Evolutionary conservation across 768 basidiomycete species (phyloP).

Genomic region (Amanita rubescens): DNA sequence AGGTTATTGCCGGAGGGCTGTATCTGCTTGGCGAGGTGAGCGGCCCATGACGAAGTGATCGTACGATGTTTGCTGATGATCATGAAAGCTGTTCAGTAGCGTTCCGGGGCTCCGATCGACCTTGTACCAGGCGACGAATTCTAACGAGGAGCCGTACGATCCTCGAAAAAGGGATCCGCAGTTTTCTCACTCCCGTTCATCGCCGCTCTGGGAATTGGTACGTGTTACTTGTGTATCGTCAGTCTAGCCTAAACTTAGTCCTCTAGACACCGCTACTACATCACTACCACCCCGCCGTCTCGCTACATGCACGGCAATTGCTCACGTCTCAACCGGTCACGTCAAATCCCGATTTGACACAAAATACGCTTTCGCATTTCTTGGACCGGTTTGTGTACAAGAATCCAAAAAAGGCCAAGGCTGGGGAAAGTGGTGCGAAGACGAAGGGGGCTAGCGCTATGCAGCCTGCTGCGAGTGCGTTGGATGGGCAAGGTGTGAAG

Average conservation of each 20-base stretch:
- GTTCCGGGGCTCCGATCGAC: slow-evolving; percentile 33
- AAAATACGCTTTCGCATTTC: slow-evolving; percentile 92
- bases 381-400: slow-evolving; percentile 96
- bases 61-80: not conserved
- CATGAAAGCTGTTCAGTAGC: slow-evolving; percentile 32
- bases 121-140: slow-evolving; percentile 22
- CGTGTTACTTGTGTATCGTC: slow-evolving; percentile 18
- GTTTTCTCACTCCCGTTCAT: slow-evolving; percentile 71
- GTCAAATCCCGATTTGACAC: slow-evolving; percentile 79
- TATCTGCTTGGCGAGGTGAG: slow-evolving; percentile 84
- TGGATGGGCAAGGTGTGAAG: slow-evolving; percentile 64
- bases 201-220: slow-evolving; percentile 89
- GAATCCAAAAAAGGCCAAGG: slow-evolving; percentile 72
- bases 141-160: slow-evolving; percentile 53
- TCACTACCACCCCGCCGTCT: slow-evolving; percentile 89
- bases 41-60: not conserved
- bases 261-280: slow-evolving; percentile 67
- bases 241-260: not conserved
- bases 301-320: slow-evolving; percentile 81
- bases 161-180: slow-evolving; percentile 86
- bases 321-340: slow-evolving; percentile 67
- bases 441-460: slow-evolving; percentile 83
- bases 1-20: slow-evolving; percentile 85
- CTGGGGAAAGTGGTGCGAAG: slow-evolving; percentile 25
- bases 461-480: slow-evolving; percentile 78